Evolutionary conservation across 1,139 yeast species (phyloP).

Genomic region (Blastobotrys arbuscula): DNA sequence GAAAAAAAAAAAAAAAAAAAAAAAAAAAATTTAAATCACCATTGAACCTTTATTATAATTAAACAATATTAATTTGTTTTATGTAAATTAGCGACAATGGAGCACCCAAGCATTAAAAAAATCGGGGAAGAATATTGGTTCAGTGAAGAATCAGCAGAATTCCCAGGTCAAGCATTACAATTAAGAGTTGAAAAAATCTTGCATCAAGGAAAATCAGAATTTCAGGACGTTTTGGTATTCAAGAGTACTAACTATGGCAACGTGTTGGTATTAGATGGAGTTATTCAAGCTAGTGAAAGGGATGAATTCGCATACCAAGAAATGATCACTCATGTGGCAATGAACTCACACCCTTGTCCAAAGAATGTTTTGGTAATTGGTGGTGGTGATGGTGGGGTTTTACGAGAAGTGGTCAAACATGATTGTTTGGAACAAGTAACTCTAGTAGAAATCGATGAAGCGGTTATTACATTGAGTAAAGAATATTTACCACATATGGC

Average conservation of each 20-base stretch:
- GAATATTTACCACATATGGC: slow-evolving; percentile 82
- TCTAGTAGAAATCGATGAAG: slow-evolving; percentile 88
- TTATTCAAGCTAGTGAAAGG: slow-evolving; percentile 88
- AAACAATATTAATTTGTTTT: too few relatives aligned
- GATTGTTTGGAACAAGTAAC: slow-evolving; percentile 76
- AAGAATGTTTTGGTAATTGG: slow-evolving; percentile 87
- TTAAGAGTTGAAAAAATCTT: slow-evolving; percentile 75
- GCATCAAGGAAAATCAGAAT: slow-evolving; percentile 74
- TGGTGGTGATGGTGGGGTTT: slow-evolving; percentile 96
- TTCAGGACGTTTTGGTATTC: slow-evolving; percentile 85
- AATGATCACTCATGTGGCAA: slow-evolving; percentile 85
- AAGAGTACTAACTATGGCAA: slow-evolving; percentile 86
- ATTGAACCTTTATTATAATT: too few relatives aligned
- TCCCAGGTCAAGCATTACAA: slow-evolving; percentile 95
- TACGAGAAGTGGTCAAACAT: slow-evolving; percentile 88
- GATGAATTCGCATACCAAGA: slow-evolving; percentile 95
- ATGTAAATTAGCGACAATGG: too few relatives aligned
- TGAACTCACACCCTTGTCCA: slow-evolving; percentile 88
- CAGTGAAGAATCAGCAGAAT: slow-evolving; percentile 77
- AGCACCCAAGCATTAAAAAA: slow-evolving; percentile 1
- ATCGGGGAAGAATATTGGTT: slow-evolving; percentile 70
- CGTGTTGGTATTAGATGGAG: slow-evolving; percentile 84
- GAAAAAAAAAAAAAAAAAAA: background rate
- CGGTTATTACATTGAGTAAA: slow-evolving; percentile 77
- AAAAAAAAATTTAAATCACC: background rate